Conservation (phyloP, 306 rosid genomes). For the Oemleria cerasiformis region DNA sequence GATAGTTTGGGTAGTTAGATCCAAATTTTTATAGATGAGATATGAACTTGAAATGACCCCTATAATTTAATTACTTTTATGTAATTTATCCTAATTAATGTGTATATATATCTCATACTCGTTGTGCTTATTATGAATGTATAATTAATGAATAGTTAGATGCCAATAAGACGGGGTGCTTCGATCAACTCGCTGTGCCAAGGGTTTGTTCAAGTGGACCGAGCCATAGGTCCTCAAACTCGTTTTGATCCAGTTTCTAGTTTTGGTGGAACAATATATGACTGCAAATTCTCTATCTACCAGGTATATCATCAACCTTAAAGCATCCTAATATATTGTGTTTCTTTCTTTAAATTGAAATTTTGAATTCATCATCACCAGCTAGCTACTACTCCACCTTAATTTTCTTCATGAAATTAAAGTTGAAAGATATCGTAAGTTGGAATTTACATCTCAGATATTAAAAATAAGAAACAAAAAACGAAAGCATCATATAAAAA, state of each 20-base stretch:
- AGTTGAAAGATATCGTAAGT: background rate
- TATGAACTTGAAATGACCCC: too few species aligned
- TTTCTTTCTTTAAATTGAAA: too few species aligned
- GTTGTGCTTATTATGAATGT: too few species aligned
- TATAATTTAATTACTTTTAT: too few species aligned
- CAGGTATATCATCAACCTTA: background rate
- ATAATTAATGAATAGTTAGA: background rate
- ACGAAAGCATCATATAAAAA: too few species aligned
- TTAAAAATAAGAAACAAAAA: too few species aligned
- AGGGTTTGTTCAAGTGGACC: slow-evolving; percentile 13
- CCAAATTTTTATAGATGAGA: too few species aligned
- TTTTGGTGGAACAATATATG: slow-evolving; percentile 1
- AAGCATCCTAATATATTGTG: background rate
- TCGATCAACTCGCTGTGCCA: slow-evolving; percentile 6
- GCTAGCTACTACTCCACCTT: background rate
- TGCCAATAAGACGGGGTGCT: slow-evolving; percentile 10
- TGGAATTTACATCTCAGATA: too few species aligned
- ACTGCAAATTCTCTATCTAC: background rate
- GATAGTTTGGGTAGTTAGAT: too few species aligned
- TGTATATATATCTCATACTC: too few species aligned
- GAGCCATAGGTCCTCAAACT: background rate
- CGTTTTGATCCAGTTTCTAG: background rate
- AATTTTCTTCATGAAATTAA: too few species aligned
- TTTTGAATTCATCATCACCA: too few species aligned
- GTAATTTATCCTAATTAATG: background rate